Conservation (phyloP, 257 asterid genomes). For the Fraxinus quadrangulata region DNA sequence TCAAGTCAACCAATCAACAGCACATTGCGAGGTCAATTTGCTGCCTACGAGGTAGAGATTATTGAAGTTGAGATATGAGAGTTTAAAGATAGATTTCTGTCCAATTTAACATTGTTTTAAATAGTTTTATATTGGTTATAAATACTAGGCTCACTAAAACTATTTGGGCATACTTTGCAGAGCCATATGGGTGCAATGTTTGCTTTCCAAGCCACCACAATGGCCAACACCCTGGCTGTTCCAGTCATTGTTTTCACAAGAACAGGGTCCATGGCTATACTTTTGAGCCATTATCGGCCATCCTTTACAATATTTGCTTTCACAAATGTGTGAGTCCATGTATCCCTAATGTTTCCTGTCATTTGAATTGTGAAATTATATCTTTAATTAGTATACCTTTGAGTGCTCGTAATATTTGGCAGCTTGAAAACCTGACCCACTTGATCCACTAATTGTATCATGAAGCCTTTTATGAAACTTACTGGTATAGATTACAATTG, state of each 20-base stretch:
- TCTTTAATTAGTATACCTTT: background rate
- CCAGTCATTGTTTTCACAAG: slow-evolving; percentile 95
- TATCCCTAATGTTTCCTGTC: slow-evolving; percentile 18
- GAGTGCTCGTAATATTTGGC: slow-evolving; percentile 14
- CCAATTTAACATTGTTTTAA: background rate
- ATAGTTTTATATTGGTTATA: slow-evolving; percentile 5
- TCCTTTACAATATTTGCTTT: slow-evolving; percentile 82
- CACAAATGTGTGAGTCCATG: slow-evolving; percentile 74
- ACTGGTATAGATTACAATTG: background rate
- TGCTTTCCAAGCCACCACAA: slow-evolving; percentile 84
- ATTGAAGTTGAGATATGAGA: background rate
- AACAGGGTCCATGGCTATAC: slow-evolving; percentile 92
- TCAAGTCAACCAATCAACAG: slow-evolving; percentile 46
- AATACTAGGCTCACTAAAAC: slow-evolving; percentile 14
- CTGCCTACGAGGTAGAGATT: slow-evolving; percentile 52
- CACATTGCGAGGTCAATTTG: slow-evolving; percentile 44
- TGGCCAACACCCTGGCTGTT: slow-evolving; percentile 85
- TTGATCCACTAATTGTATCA: background rate
- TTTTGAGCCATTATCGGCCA: slow-evolving; percentile 85
- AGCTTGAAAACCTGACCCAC: background rate
- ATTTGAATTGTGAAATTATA: background rate
- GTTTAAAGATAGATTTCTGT: slow-evolving; percentile 2
- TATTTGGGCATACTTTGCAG: slow-evolving; percentile 50
- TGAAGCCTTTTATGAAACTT: background rate
- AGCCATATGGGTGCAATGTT: slow-evolving; percentile 89